Evolutionary conservation across 805 yeast genomes (phyloP).

Genomic region (Yamadazyma olivae): DNA sequence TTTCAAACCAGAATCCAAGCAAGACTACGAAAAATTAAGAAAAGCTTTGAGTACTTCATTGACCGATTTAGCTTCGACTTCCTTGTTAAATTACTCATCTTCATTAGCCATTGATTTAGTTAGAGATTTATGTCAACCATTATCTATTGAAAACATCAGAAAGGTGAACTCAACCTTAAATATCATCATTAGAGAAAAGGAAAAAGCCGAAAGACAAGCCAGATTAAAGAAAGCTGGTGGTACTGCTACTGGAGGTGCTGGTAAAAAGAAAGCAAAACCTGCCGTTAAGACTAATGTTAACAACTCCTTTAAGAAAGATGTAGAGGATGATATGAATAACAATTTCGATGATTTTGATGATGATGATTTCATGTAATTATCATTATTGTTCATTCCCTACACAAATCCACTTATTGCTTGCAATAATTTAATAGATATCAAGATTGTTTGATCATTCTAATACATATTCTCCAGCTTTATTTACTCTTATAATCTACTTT

Average conservation of each 20-base stretch:
- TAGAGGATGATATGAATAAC: conserved; percentile 47
- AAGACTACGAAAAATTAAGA: conserved; percentile 58
- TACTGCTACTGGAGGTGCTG: conserved; percentile 88
- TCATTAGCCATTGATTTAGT: conserved; percentile 78
- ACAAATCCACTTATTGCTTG: too few relatives aligned
- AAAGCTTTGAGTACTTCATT: conserved; percentile 21
- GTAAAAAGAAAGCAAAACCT: conserved; percentile 90
- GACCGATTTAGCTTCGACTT: conserved; percentile 46
- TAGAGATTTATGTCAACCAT: conserved; percentile 80
- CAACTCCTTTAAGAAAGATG: conserved; percentile 60
- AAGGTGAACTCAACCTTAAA: conserved; percentile 83
- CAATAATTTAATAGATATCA: too few relatives aligned
- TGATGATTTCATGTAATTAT: conserved; percentile 75
- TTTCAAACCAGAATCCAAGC: conserved; percentile 77
- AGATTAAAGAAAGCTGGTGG: conserved; percentile 81
- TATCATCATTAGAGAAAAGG: conserved; percentile 79
- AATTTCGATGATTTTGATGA: conserved; percentile 65
- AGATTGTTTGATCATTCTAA: neutral
- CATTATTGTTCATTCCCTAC: too few relatives aligned
- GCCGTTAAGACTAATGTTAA: conserved; percentile 59
- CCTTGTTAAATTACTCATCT: conserved; percentile 67
- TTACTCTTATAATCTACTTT: neutral
- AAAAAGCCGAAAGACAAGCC: conserved; percentile 84
- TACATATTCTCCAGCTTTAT: neutral
- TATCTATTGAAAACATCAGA: conserved; percentile 76